Percentiles rank a stretch among this genome's conserved stretches.
Evolutionary conservation across 768 basidiomycete species (phyloP).

Genomic region (Calocera cornea): DNA sequence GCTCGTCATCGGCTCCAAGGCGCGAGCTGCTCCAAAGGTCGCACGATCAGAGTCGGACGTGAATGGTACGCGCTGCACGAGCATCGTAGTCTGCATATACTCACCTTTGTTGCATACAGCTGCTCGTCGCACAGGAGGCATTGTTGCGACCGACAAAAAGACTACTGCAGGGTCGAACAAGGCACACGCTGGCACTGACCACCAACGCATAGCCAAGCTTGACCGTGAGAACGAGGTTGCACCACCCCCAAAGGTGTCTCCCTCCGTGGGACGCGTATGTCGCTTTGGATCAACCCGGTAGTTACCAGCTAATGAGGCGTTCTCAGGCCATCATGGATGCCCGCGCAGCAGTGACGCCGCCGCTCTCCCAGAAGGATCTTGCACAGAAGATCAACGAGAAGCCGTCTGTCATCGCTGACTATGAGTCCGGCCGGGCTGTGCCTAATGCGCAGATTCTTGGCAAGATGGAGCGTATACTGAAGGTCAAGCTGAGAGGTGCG

Average conservation of each 20-base stretch:
- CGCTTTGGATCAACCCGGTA: not conserved
- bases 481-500: slow-evolving; percentile 80
- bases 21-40: slow-evolving; percentile 43
- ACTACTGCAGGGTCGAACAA: slow-evolving; percentile 56
- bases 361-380: slow-evolving; percentile 80
- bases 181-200: slow-evolving; percentile 70
- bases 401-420: slow-evolving; percentile 73
- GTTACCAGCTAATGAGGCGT: not conserved
- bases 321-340: slow-evolving; percentile 67
- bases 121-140: slow-evolving; percentile 64
- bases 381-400: slow-evolving; percentile 92
- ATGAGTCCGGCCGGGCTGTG: slow-evolving; percentile 76
- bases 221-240: slow-evolving; percentile 93
- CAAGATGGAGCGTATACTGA: slow-evolving; percentile 76
- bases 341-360: slow-evolving; percentile 46
- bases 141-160: slow-evolving; percentile 77
- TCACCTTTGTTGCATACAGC: slow-evolving; percentile 22
- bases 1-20: slow-evolving; percentile 57
- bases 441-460: slow-evolving; percentile 75
- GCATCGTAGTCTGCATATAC: slow-evolving; percentile 11
- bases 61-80: slow-evolving; percentile 31
- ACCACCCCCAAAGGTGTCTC: slow-evolving; percentile 67
- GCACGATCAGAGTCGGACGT: slow-evolving; percentile 47
- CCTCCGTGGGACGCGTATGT: slow-evolving; percentile 58
- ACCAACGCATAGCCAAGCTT: slow-evolving; percentile 84